Evolutionary conservation across 139 green algal genomes (phyloP), one percentile per base, ranked within the genome.

Genomic region (Desmodesmus armatus): DNA sequence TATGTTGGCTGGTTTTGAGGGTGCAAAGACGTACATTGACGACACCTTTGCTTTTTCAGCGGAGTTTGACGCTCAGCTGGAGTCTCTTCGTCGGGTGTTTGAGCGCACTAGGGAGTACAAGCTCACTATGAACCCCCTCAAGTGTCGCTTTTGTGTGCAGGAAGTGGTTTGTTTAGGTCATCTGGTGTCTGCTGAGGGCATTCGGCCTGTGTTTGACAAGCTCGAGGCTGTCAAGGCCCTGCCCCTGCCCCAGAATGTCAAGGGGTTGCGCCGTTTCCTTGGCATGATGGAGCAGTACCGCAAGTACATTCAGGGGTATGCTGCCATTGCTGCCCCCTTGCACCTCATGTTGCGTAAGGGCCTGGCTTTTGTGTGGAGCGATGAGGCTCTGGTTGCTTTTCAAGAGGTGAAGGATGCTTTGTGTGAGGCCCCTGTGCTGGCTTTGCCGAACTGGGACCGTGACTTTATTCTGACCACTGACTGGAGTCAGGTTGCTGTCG

Each of bases 381-480:
- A 9, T 69, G 66, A 78, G 19, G 80, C 74, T 70, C 27, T 74
- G 41, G 33, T 23, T 15, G 76, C 75, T 23, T 88, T 88, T 80
- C 65, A 85, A 33, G 35, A 58, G 33, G 21, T 88, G 35, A 88
- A 88, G 47, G 31, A 73, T 35, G 84, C 78, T 7, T 35, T 88
- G 40, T 75, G 75, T 5, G 78, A 35, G 39, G 47, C 53, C 0
- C 70, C 82, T 1, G 51, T 65, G 27, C 77, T 84, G 31, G 53
- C 71, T 5, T 58, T 80, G 40, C 84, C 84, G 31, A 60, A 85
- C 33, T 83, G 49, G 51, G 25, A 67, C 3, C 6, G 40, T 35
- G 49, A 63, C n/a, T 88, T 85, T 39, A 80, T 88, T 49, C 47
- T 85, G n/a, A 85, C 84, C n/a, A 88, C 84, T 29, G 84, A 88